Evolutionary conservation across 2,329 filamentous ascomycete genomes (phyloP).

Genomic region (Botrytis squamosa): DNA sequence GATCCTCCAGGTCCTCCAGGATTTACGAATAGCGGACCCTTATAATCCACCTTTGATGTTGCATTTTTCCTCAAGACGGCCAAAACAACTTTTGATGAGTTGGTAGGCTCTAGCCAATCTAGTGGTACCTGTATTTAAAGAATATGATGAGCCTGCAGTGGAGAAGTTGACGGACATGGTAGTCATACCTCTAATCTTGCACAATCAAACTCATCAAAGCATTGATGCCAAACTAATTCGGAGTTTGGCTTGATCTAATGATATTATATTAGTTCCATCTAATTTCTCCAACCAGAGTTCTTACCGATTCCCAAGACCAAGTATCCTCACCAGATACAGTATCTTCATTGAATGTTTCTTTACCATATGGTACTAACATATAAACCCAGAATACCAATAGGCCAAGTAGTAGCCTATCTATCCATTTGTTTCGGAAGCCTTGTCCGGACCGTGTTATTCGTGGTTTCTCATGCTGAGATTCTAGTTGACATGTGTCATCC

Average conservation of each 20-base stretch:
- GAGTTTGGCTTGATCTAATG: not conserved
- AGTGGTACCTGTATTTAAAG: slow-evolving; percentile 7
- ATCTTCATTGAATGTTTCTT: not conserved
- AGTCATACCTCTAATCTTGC: slow-evolving; percentile 1
- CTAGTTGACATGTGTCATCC: not conserved
- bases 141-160: not conserved
- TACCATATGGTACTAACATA: not conserved
- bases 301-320: slow-evolving; percentile 10
- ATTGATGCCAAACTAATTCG: not conserved
- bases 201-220: slow-evolving; percentile 3
- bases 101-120: slow-evolving; percentile 31
- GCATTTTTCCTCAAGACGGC: slow-evolving; percentile 30
- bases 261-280: not conserved
- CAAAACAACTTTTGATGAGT: slow-evolving; percentile 24
- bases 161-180: not conserved
- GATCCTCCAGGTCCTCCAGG: slow-evolving; percentile 49
- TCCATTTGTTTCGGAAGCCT: not conserved
- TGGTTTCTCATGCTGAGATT: not conserved
- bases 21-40: slow-evolving; percentile 30
- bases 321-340: not conserved
- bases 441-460: not conserved
- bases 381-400: not conserved
- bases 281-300: not conserved
- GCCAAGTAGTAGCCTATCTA: not conserved
- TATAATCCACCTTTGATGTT: slow-evolving; percentile 27